Percentiles rank a stretch among this genome's conserved stretches.
phyloP scores from a whole-genome alignment of 1,284 basidiomycete species.

The Melampsora americana region DNA sequence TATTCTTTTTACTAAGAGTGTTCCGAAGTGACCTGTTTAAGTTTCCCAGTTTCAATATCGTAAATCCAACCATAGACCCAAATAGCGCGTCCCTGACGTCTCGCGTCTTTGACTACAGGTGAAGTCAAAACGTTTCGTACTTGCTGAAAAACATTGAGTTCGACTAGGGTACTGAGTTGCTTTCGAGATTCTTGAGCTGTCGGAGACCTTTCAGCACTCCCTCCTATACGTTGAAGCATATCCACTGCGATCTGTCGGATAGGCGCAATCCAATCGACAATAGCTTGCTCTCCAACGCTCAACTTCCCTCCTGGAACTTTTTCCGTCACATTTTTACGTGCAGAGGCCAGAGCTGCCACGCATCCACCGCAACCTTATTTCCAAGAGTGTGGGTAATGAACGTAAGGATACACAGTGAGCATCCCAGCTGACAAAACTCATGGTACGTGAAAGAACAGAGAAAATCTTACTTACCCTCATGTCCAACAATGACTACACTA shows the following conservation, averaged over 20 bases:
- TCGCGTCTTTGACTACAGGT: background rate
- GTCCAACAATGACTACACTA: background rate
- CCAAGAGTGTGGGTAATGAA: too few relatives aligned
- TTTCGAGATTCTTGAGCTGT: background rate
- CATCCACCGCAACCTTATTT: background rate
- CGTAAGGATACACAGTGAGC: too few relatives aligned
- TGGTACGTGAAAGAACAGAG: too few relatives aligned
- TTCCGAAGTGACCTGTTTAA: too few relatives aligned
- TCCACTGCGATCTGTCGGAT: background rate
- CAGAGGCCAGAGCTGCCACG: background rate
- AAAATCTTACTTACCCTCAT: too few relatives aligned
- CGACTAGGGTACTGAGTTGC: background rate
- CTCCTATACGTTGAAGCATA: background rate
- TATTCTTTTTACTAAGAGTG: too few relatives aligned
- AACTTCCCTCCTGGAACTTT: background rate
- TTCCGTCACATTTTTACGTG: background rate
- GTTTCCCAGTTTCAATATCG: background rate
- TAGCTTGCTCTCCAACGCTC: too few relatives aligned
- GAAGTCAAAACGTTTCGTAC: background rate
- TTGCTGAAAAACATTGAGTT: background rate
- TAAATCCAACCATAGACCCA: background rate
- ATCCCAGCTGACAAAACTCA: too few relatives aligned
- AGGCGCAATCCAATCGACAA: background rate
- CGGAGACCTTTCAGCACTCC: too few relatives aligned
- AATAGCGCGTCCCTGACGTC: background rate